Evolutionary conservation across 164 flowering plant genomes (phyloP), one percentile per base, ranked within the genome.

Genomic region (Kingdonia uniflora): DNA sequence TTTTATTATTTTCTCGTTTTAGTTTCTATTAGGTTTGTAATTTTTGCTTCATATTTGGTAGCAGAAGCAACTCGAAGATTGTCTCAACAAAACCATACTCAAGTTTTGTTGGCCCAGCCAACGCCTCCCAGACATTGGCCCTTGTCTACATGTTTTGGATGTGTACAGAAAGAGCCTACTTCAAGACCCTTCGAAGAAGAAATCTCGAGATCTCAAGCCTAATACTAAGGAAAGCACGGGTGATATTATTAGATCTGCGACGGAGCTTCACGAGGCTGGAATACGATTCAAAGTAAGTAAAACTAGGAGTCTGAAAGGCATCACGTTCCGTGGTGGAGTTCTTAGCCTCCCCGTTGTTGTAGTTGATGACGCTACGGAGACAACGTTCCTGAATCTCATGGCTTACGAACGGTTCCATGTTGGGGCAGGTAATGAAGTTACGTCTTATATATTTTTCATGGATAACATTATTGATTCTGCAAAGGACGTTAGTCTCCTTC

Each of bases 331-430:
- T 0, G 48, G 60, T 1, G 78, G 80, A 5, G 67, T 73, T n/a
- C 81, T 81, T 0, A 55, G 42, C 6, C 78, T 81, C 7, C 87
- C 81, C 0, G 26, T 19, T 1, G 55, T 76, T 0, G 24, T 65
- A 0, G 72, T 81, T 16, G 87, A 78, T 19, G 83, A 81, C 48
- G 29, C 79, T 8, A 68, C 79, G 0, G 81, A 78, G 44, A 65
- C 80, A 1, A 54, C 58, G 51, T 72, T 74, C 58, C 65, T 76
- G n/a, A 81, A 81, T 58, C 75, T 76, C 7, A 74, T 81, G 23
- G 83, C 83, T 0, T 81, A 65, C 38, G 81, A 81, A 58, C 64
- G 76, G 1, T 66, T 65, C 53, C 83, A 78, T 37, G 81, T 68
- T 0, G 79, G 82, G 19, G 77, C 66, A 1, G 80, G 83, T 25